A percentile compares a stretch with the other conserved stretches of the same genome.
These are phyloP conservation scores for Diaporthe sp. DNA, from an alignment of 2,329 filamentous ascomycete genomes.

Conservation along the genomic window DNA sequence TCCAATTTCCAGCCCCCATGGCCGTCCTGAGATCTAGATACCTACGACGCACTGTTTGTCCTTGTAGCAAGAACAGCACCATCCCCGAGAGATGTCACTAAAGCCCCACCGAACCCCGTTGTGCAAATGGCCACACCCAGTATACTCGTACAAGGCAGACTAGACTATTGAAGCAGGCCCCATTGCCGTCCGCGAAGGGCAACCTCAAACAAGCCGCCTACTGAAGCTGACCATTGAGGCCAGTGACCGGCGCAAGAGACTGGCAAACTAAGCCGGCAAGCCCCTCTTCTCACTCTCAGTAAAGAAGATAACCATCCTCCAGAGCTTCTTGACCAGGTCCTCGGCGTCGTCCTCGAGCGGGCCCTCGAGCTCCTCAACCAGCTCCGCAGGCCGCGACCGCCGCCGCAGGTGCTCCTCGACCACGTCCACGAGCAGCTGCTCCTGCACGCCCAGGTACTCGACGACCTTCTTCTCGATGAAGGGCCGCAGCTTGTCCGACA, in stretches of 20 bases:
- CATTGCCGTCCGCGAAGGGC: neutral
- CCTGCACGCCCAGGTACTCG: constrained; percentile 95
- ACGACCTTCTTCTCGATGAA: constrained; percentile 99
- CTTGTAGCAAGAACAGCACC: neutral
- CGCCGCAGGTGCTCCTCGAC: constrained; percentile 88
- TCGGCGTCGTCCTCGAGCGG: constrained; percentile 96
- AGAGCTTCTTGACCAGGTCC: constrained; percentile 93
- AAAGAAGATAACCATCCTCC: constrained; percentile 99
- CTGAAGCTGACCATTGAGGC: too few species aligned
- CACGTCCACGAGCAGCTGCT: constrained; percentile 93
- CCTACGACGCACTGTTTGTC: neutral
- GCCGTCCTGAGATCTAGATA: neutral
- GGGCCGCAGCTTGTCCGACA: constrained; percentile 88
- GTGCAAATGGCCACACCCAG: neutral
- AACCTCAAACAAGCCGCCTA: too few species aligned
- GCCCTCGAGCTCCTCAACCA: constrained; percentile 89
- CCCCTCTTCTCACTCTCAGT: constrained; percentile 94
- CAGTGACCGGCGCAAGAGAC: too few species aligned
- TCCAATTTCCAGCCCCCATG: neutral
- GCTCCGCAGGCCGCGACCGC: constrained; percentile 78
- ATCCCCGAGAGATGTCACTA: neutral
- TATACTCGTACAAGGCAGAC: neutral
- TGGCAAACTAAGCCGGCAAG: constrained; percentile 70
- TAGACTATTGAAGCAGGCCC: neutral
- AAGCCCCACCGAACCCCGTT: neutral